Evolutionary conservation across 2,329 filamentous ascomycete species (phyloP).

Genomic region (Aspergillus ruber): DNA sequence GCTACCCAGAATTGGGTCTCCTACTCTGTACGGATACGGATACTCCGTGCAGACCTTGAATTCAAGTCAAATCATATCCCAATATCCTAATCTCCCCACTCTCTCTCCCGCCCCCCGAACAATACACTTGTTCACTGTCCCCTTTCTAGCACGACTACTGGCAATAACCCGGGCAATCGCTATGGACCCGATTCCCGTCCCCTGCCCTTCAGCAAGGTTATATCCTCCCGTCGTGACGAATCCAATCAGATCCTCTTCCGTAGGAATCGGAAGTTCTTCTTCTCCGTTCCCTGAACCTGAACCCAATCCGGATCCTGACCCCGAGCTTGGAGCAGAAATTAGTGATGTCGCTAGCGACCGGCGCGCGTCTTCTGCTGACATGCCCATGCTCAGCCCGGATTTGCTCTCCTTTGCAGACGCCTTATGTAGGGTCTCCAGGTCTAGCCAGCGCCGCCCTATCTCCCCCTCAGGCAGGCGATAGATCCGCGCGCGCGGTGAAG

Average conservation of each 20-base stretch:
- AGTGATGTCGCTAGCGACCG: constrained; percentile 26
- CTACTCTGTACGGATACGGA: constrained; percentile 6
- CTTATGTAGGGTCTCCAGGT: neutral
- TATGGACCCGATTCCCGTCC: constrained; percentile 68
- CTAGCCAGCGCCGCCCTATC: constrained; percentile 20
- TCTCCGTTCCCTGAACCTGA: constrained; percentile 8
- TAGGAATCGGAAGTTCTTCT: constrained; percentile 55
- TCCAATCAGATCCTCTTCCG: constrained; percentile 70
- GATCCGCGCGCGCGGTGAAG: constrained; percentile 66
- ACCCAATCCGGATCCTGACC: neutral
- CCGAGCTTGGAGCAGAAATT: constrained; percentile 28
- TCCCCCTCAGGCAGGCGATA: constrained; percentile 65
- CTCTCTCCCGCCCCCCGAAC: constrained; percentile 74
- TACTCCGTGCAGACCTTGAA: no score
- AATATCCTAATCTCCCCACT: constrained; percentile 70
- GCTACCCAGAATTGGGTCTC: neutral
- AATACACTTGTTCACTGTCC: constrained; percentile 53
- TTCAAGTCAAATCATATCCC: constrained; percentile 57
- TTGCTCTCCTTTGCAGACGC: neutral
- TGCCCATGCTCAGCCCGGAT: neutral
- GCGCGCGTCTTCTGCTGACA: constrained; percentile 14
- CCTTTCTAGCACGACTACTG: constrained; percentile 14
- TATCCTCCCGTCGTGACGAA: constrained; percentile 86
- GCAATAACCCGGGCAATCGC: constrained; percentile 51
- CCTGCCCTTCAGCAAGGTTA: constrained; percentile 68